Percentiles rank a stretch among this genome's conserved stretches.
Evolutionary conservation across 768 basidiomycete genomes (phyloP).

Genomic region (Leucocoprinus leucothites): DNA sequence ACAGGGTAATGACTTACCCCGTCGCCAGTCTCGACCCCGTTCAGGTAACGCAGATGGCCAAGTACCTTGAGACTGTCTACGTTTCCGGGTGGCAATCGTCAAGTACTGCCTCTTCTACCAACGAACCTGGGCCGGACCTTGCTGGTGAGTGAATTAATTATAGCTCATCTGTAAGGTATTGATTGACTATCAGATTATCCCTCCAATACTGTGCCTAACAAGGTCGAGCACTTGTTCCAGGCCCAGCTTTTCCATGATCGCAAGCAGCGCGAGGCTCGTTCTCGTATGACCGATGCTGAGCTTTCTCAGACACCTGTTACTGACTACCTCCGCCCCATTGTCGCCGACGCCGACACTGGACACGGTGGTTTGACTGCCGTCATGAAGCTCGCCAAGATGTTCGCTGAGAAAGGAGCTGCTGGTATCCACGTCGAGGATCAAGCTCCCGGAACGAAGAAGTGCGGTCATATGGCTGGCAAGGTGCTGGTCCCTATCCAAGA

Average conservation of each 20-base stretch:
- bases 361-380: conserved; percentile 97
- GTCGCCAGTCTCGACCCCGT: conserved; percentile 87
- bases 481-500: conserved; percentile 96
- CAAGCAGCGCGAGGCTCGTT: conserved; percentile 85
- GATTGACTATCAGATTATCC: conserved; percentile 71
- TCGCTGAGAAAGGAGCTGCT: conserved; percentile 97
- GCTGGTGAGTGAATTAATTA: conserved; percentile 58
- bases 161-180: neutral
- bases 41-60: conserved; percentile 98
- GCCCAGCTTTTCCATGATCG: conserved; percentile 99
- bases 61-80: conserved; percentile 97
- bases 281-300: conserved; percentile 65
- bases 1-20: neutral
- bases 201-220: conserved; percentile 97
- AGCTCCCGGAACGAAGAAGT: conserved; percentile 96
- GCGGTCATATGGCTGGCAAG: conserved; percentile 92
- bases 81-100: conserved; percentile 97
- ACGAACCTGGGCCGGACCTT: conserved; percentile 98
- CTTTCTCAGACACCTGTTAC: conserved; percentile 66
- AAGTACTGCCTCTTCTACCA: conserved; percentile 88
- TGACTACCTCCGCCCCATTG: conserved; percentile 91
- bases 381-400: conserved; percentile 98
- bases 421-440: conserved; percentile 99
- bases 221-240: conserved; percentile 97
- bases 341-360: conserved; percentile 98